These are phyloP conservation scores for Piper longum DNA, from an alignment of 164 flowering plant genomes.

Conservation along the genomic window DNA sequence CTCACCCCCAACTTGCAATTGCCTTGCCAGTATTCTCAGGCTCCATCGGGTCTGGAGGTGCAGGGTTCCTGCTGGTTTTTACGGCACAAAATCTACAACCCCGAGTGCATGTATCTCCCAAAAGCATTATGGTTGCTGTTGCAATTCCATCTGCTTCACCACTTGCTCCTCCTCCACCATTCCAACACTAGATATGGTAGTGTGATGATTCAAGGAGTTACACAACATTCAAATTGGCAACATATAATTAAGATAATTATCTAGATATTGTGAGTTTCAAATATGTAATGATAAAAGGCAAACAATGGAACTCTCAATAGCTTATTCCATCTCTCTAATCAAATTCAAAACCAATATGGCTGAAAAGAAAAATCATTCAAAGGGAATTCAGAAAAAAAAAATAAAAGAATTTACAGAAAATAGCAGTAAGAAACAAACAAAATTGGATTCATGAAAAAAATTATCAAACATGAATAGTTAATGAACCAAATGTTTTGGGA, in stretches of 20 bases:
- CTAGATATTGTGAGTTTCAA: too few species aligned
- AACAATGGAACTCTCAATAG: too few species aligned
- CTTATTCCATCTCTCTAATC: too few species aligned
- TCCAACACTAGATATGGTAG: conserved; percentile 58
- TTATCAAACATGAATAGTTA: too few species aligned
- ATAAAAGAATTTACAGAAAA: too few species aligned
- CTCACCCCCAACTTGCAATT: conserved; percentile 90
- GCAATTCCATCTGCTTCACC: conserved; percentile 63
- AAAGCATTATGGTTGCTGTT: conserved; percentile 91
- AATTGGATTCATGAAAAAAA: too few species aligned
- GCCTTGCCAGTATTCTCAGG: conserved; percentile 88
- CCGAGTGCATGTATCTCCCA: conserved; percentile 94
- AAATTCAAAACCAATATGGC: too few species aligned
- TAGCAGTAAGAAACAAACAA: too few species aligned
- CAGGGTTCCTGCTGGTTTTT: conserved; percentile 77
- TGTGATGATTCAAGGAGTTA: background rate
- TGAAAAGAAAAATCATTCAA: too few species aligned
- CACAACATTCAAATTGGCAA: background rate
- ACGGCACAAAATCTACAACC: conserved; percentile 98
- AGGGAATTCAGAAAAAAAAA: too few species aligned
- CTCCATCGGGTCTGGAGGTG: conserved; percentile 91
- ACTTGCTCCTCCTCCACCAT: conserved; percentile 47
- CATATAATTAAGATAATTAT: background rate
- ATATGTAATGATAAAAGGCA: too few species aligned
- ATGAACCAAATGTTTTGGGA: too few species aligned